phyloP scores from a whole-genome alignment of 129 eudicot genomes.

The Artemisia argyi region DNA sequence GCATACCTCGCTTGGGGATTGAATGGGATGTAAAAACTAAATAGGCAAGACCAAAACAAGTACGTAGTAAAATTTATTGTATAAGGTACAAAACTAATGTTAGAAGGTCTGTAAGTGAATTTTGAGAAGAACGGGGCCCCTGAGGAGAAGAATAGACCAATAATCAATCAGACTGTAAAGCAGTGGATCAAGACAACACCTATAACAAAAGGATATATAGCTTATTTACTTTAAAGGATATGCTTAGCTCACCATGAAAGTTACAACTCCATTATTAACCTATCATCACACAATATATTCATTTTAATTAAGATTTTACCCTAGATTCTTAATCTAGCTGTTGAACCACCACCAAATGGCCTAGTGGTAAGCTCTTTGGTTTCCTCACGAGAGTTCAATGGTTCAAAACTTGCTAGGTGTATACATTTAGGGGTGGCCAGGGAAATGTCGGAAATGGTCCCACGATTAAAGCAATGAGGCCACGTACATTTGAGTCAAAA shows the following conservation, averaged over 20 bases:
- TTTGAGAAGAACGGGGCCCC: slow-evolving; percentile 24
- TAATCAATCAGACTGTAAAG: slow-evolving; percentile 31
- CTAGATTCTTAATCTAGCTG: no score
- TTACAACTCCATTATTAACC: background rate
- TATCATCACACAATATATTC: slow-evolving; percentile 1
- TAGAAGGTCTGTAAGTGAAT: slow-evolving; percentile 1
- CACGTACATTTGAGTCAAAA: no score
- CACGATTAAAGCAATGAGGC: no score
- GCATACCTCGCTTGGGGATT: background rate
- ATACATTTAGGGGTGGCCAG: no score
- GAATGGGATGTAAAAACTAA: background rate
- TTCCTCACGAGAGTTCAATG: no score
- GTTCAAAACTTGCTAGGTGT: no score
- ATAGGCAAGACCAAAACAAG: slow-evolving; percentile 6
- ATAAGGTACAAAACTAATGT: background rate
- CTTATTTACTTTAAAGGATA: slow-evolving; percentile 20
- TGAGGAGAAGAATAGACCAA: slow-evolving; percentile 13
- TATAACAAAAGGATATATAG: slow-evolving; percentile 18
- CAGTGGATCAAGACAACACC: slow-evolving; percentile 28
- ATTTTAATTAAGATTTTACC: background rate
- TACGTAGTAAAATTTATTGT: background rate
- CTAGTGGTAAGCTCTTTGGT: no score
- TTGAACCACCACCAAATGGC: background rate
- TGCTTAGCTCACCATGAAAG: slow-evolving; percentile 26
- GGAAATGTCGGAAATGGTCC: background rate